Evolutionary conservation across 2,329 filamentous ascomycete species (phyloP), one percentile per base, ranked within the genome.

Genomic region (Ophiostoma australiae): DNA sequence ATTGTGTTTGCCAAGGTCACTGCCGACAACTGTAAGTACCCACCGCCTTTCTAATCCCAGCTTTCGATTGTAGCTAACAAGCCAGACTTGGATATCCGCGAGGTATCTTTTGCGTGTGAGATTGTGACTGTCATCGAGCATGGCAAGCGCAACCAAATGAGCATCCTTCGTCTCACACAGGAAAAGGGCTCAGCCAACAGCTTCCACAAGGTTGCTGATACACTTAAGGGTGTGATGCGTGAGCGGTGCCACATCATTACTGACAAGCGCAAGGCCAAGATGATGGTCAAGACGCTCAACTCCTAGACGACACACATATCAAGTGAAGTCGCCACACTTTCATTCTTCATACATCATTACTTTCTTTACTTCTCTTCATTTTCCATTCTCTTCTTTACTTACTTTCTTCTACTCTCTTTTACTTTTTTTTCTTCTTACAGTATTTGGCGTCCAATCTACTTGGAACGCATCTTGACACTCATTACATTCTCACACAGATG

Each of bases 121-220:
- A 86, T 97, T 73, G 96, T 96, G 82, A 93, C 91, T 1, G 90
- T 97, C 52, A 90, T 97, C 73, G 92, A 97, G 81, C 91, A 95
- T 77, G 92, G 92, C 67, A 90, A 87, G 76, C 89, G 88, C 74
- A 89, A 88, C 66, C 90, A 90, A 67, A 85, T 97, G 70, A 91
- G 90, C 78, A 89, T 97, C 74, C 88, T 92, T 39, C 90, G 92
- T 48, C 92, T 97, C 78, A 94, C 91, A 1, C 94, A 97, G 77
- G 93, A 95, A 77, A 90, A 90, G 72, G 95, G 94, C n/a, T 94
- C 94, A 1, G 93, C 92, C 52, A 95, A 91, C 76, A 95, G 91
- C 75, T 97, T 98, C 81, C 87, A 92, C 78, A 89, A 88, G 77
- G 91, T 97, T 11, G 87, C 96, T 35, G 90, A 93, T 72, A 90